phyloP scores from a whole-genome alignment of 2,329 filamentous ascomycete species.

The Colletotrichum sp. region DNA sequence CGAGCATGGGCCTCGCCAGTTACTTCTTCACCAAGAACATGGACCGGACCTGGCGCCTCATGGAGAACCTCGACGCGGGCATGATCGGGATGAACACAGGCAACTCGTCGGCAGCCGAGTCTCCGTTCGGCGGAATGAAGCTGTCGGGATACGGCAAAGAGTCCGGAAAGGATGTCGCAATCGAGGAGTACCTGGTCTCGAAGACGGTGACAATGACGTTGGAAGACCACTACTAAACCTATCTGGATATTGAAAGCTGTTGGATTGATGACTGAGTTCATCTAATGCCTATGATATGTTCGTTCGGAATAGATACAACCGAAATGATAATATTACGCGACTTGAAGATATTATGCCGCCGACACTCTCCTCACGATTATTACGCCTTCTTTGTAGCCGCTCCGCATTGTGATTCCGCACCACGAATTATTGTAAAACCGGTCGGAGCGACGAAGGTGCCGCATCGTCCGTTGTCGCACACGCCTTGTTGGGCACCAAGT shows the following conservation, averaged over 20 bases:
- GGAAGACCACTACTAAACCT: constrained; percentile 38
- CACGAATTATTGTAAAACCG: neutral
- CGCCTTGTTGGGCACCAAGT: neutral
- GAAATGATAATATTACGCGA: neutral
- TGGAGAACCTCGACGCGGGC: constrained; percentile 63
- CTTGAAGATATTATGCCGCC: neutral
- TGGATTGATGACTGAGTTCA: no score
- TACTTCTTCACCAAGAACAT: constrained; percentile 71
- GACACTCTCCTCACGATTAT: fast-evolving
- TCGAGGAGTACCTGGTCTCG: constrained; percentile 51
- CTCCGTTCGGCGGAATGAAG: constrained; percentile 55
- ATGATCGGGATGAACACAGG: constrained; percentile 58
- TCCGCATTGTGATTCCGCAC: neutral
- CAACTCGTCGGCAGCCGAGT: constrained; percentile 42
- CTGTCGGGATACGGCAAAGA: constrained; percentile 53
- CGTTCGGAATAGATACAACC: neutral
- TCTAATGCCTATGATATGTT: neutral
- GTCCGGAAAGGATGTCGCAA: constrained; percentile 51
- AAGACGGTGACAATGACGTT: constrained; percentile 51
- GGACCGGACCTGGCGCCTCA: constrained; percentile 43
- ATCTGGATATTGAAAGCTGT: no score
- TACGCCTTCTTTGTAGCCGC: neutral
- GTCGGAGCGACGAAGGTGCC: constrained; percentile 9
- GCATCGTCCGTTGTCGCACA: constrained; percentile 14
- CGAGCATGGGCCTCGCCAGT: constrained; percentile 75